A percentile compares a stretch with the other conserved stretches of the same genome.
phyloP scores from a whole-genome alignment of 805 yeast genomes.

The Suhomyces sp. region DNA sequence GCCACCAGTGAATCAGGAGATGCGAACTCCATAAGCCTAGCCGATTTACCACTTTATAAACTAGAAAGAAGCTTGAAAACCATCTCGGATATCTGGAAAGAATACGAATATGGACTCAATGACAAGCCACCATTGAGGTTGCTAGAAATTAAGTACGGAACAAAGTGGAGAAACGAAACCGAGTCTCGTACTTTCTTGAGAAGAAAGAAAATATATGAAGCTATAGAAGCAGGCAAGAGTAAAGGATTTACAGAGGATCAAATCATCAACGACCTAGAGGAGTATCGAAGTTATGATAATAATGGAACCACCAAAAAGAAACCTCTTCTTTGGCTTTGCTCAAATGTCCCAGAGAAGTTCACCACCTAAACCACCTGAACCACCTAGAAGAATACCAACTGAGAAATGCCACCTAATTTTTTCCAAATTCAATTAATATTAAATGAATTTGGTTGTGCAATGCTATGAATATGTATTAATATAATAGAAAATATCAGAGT shows the following conservation, averaged over 20 bases:
- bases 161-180: conserved; percentile 57
- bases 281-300: conserved; percentile 38
- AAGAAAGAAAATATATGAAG: conserved; percentile 52
- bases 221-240: conserved; percentile 48
- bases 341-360: conserved; percentile 14
- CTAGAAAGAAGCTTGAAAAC: conserved; percentile 14
- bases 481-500: too few relatives aligned
- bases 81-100: conserved; percentile 51
- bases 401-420: too few relatives aligned
- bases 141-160: conserved; percentile 47
- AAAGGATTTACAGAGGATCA: conserved; percentile 44
- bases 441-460: too few relatives aligned
- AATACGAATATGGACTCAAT: conserved; percentile 50
- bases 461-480: too few relatives aligned
- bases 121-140: conserved; percentile 52
- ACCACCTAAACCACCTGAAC: background rate
- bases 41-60: conserved; percentile 6
- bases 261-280: conserved; percentile 47
- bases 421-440: too few relatives aligned
- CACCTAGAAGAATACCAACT: too few relatives aligned
- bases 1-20: background rate
- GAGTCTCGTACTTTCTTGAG: conserved; percentile 52
- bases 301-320: conserved; percentile 37
- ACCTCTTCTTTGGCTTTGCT: conserved; percentile 15
- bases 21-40: background rate